phyloP scores from a whole-genome alignment of 805 yeast species.

The Saturnispora bothae region DNA sequence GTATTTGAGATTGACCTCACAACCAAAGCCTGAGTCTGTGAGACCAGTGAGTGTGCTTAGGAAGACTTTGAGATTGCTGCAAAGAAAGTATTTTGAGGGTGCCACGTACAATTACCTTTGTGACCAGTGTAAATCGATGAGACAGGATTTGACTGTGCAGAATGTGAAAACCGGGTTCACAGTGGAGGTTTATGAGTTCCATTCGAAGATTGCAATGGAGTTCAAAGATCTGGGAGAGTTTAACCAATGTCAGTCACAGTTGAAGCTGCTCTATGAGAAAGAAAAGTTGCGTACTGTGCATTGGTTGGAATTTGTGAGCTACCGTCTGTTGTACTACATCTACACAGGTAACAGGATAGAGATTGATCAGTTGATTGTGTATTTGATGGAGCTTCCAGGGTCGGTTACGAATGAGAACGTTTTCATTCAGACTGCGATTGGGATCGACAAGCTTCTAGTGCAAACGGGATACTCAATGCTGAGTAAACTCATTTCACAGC shows the following conservation, averaged over 20 bases:
- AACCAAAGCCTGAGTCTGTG: constrained; percentile 76
- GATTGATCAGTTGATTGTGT: constrained; percentile 33
- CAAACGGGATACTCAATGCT: constrained; percentile 38
- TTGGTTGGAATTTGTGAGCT: constrained; percentile 58
- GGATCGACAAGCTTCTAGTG: constrained; percentile 26
- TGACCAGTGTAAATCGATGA: constrained; percentile 82
- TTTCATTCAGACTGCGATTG: constrained; percentile 26
- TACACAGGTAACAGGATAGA: constrained; percentile 60
- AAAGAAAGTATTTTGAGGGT: constrained; percentile 39
- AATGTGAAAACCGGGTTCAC: constrained; percentile 72
- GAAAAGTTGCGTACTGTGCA: constrained; percentile 23
- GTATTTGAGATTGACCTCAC: constrained; percentile 79
- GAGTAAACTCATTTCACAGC: neutral
- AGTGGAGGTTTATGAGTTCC: constrained; percentile 69
- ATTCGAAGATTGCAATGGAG: constrained; percentile 78
- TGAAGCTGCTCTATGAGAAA: constrained; percentile 48
- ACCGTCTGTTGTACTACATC: constrained; percentile 62
- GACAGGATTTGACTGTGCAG: constrained; percentile 93
- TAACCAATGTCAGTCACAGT: constrained; percentile 86
- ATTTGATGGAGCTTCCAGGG: constrained; percentile 15
- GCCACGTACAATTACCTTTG: constrained; percentile 65
- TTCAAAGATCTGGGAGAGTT: constrained; percentile 85
- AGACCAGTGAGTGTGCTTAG: constrained; percentile 60
- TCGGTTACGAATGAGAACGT: constrained; percentile 10
- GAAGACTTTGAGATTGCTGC: constrained; percentile 44